phyloP scores from a whole-genome alignment of 768 basidiomycete genomes.

The Hygrocybe coccinea region DNA sequence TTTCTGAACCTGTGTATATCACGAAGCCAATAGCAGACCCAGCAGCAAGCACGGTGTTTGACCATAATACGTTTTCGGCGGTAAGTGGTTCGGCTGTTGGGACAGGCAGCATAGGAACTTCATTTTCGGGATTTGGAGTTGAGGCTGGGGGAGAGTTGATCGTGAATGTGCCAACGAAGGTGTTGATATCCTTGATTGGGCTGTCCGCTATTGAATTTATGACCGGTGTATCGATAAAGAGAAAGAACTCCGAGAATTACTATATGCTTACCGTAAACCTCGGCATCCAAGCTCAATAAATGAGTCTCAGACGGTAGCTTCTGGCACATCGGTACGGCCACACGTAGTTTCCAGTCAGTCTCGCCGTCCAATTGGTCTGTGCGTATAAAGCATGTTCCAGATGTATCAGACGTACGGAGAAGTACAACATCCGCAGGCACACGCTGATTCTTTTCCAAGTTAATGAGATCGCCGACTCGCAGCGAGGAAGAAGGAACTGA shows the following conservation, averaged over 20 bases:
- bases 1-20: constrained; percentile 91
- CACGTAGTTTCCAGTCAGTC: constrained; percentile 96
- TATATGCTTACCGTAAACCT: constrained; percentile 69
- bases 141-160: constrained; percentile 40
- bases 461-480: constrained; percentile 85
- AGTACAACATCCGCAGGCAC: constrained; percentile 93
- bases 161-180: constrained; percentile 90
- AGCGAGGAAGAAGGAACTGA: constrained; percentile 84
- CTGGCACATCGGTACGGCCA: constrained; percentile 83
- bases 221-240: constrained; percentile 13
- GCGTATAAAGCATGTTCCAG: constrained; percentile 94
- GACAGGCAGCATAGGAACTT: constrained; percentile 39
- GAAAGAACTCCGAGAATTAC: neutral
- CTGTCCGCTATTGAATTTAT: constrained; percentile 58
- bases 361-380: constrained; percentile 99
- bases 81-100: constrained; percentile 78
- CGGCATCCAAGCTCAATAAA: constrained; percentile 70
- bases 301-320: constrained; percentile 49
- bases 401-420: constrained; percentile 79
- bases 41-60: constrained; percentile 95
- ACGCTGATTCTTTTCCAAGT: constrained; percentile 94
- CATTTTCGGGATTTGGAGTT: constrained; percentile 20
- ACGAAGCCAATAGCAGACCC: constrained; percentile 91
- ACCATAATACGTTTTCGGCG: constrained; percentile 94
- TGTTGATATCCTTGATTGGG: constrained; percentile 94